Percentiles rank a stretch among this genome's conserved stretches.
Evolutionary conservation across 2,329 filamentous ascomycete species (phyloP).

Genomic region (Chrysoporthe deuterocubensis): DNA sequence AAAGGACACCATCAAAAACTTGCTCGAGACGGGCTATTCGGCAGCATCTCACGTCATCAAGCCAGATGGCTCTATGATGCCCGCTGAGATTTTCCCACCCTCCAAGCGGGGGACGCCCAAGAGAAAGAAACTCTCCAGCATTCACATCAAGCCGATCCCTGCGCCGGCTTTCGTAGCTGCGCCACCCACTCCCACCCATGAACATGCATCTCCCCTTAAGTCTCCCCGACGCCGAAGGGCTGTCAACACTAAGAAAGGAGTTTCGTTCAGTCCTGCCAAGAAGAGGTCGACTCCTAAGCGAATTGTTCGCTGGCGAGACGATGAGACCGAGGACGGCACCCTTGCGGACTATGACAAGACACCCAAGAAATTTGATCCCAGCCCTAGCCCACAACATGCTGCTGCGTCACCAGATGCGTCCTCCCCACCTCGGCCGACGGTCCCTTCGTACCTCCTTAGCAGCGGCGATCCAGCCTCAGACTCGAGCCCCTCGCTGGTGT

Average conservation of each 20-base stretch:
- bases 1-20: constrained; percentile 73
- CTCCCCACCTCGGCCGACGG: constrained; percentile 46
- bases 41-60: constrained; percentile 86
- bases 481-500: constrained; percentile 62
- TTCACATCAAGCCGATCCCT: constrained; percentile 49
- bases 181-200: constrained; percentile 22
- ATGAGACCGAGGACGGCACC: constrained; percentile 79
- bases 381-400: constrained; percentile 48
- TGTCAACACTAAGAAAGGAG: constrained; percentile 65
- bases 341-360: constrained; percentile 92
- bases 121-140: constrained; percentile 60
- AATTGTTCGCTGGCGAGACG: constrained; percentile 89
- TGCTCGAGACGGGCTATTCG: constrained; percentile 76
- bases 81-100: constrained; percentile 71
- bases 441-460: constrained; percentile 58
- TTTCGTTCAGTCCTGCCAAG: constrained; percentile 83
- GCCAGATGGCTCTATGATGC: constrained; percentile 72
- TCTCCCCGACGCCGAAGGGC: constrained; percentile 82
- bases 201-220: constrained; percentile 61
- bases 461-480: constrained; percentile 57
- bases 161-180: constrained; percentile 43
- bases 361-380: constrained; percentile 69
- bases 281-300: constrained; percentile 73
- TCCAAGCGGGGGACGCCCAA: constrained; percentile 77
- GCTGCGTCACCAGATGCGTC: constrained; percentile 53